A percentile compares a stretch with the other conserved stretches of the same genome.
phyloP scores from a whole-genome alignment of 2,329 filamentous ascomycete species.

The Lasiodiplodia sp. region DNA sequence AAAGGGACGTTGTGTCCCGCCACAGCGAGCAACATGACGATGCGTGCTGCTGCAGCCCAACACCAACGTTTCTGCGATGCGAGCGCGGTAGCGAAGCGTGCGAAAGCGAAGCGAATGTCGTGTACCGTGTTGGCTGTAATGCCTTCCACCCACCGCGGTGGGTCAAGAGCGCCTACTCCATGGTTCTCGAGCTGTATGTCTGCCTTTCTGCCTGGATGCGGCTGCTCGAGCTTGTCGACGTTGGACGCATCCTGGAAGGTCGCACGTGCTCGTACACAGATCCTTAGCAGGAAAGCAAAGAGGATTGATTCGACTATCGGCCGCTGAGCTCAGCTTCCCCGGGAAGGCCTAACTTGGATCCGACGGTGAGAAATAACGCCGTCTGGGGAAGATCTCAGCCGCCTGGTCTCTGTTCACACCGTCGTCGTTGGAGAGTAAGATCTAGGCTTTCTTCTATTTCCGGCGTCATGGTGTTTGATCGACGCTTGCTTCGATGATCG shows the following conservation, averaged over 20 bases:
- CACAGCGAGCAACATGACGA: slow-evolving; percentile 2
- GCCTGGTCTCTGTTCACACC: neutral
- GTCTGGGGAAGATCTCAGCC: neutral
- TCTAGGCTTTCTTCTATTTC: slow-evolving; percentile 20
- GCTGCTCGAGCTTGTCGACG: neutral
- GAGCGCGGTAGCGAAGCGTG: slow-evolving; percentile 16
- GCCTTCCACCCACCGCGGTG: neutral
- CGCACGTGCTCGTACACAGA: neutral
- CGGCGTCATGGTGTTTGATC: slow-evolving; percentile 11
- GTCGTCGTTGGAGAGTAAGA: neutral
- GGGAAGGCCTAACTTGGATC: neutral
- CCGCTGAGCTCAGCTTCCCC: slow-evolving; percentile 22
- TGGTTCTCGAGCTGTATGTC: slow-evolving; percentile 3
- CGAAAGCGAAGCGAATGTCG: slow-evolving; percentile 6
- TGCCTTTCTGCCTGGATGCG: slow-evolving; percentile 9
- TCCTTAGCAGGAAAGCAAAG: neutral
- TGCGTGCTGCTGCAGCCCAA: neutral
- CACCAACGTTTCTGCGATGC: slow-evolving; percentile 5
- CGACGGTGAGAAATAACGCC: neutral
- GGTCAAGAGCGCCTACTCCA: neutral
- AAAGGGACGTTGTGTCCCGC: neutral
- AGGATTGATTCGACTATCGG: neutral
- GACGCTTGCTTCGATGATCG: slow-evolving; percentile 12
- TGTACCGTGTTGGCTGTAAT: slow-evolving; percentile 5
- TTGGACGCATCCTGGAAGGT: neutral